Evolutionary conservation across 371 early-diverging fungal genomes (phyloP).

Genomic region (Rhizopus arrhizus): DNA sequence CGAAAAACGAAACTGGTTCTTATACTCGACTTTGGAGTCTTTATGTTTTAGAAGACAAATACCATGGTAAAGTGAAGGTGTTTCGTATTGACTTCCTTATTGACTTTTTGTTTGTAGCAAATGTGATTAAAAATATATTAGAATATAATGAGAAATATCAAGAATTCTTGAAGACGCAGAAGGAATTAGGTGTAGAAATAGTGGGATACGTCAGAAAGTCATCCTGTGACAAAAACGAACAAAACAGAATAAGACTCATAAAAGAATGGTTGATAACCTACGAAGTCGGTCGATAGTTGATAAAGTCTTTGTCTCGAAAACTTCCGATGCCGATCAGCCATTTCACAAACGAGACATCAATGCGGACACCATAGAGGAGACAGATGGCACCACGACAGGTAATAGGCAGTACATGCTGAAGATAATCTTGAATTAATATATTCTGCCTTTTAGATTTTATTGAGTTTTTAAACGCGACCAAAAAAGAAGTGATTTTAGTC

Average conservation of each 20-base stretch:
- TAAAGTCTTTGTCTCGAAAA: constrained; percentile 19
- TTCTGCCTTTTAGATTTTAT: constrained; percentile 23
- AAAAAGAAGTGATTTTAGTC: constrained; percentile 20
- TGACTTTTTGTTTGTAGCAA: constrained; percentile 24
- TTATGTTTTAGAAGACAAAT: constrained; percentile 17
- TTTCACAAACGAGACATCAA: constrained; percentile 16
- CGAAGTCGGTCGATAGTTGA: constrained; percentile 12
- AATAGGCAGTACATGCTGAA: constrained; percentile 21
- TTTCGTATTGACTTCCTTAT: constrained; percentile 20
- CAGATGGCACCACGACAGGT: constrained; percentile 17
- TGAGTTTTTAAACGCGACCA: constrained; percentile 12
- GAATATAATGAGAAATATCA: constrained; percentile 9
- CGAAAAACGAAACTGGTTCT: constrained; percentile 16
- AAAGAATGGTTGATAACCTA: constrained; percentile 15
- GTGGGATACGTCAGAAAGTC: constrained; percentile 13
- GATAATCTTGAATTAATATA: constrained; percentile 23
- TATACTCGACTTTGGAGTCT: constrained; percentile 19
- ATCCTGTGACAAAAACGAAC: constrained; percentile 8
- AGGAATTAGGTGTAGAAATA: constrained; percentile 7
- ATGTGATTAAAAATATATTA: constrained; percentile 12
- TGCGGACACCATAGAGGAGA: constrained; percentile 6
- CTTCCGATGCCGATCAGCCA: constrained; percentile 13
- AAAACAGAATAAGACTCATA: constrained; percentile 10
- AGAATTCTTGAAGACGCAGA: background rate
- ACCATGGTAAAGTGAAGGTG: constrained; percentile 24